Conservation (phyloP, 1,139 yeast species). For the Yamadazyma kanchanaburiensis region DNA sequence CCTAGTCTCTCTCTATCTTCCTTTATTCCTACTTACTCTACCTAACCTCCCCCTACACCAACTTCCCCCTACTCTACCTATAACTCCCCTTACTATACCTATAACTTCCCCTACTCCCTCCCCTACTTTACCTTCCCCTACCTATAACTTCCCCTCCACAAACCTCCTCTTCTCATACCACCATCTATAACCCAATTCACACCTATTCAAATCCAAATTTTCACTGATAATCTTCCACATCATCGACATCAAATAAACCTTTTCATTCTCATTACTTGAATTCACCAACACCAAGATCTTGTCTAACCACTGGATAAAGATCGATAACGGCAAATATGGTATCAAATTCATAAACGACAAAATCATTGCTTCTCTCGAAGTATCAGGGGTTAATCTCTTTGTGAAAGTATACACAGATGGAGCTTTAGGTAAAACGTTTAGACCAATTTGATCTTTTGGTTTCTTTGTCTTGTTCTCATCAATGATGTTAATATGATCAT, state of each 20-base stretch:
- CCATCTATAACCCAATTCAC: slow-evolving; percentile 65
- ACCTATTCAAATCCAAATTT: slow-evolving; percentile 55
- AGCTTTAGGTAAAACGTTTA: slow-evolving; percentile 20
- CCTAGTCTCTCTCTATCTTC: too few species aligned
- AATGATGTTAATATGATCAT: slow-evolving; percentile 23
- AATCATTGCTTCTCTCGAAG: slow-evolving; percentile 52
- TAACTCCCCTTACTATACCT: neutral
- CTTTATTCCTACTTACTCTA: too few species aligned
- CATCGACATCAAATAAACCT: slow-evolving; percentile 21
- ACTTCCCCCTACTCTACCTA: neutral
- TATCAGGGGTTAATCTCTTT: slow-evolving; percentile 29
- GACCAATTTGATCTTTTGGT: slow-evolving; percentile 26
- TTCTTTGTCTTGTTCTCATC: slow-evolving; percentile 30
- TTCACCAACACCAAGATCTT: slow-evolving; percentile 41
- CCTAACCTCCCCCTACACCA: neutral
- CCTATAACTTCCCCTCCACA: too few species aligned
- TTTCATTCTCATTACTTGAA: slow-evolving; percentile 35
- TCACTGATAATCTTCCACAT: slow-evolving; percentile 44
- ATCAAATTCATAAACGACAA: slow-evolving; percentile 48
- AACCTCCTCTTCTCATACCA: slow-evolving; percentile 39
- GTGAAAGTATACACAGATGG: slow-evolving; percentile 20
- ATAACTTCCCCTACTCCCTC: too few species aligned
- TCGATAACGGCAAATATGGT: slow-evolving; percentile 50
- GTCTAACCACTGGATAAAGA: slow-evolving; percentile 47
- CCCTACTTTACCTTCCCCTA: neutral